Evolutionary conservation across 129 eudicot species (phyloP).

Genomic region (Rutidosis leptorrhynchoides): DNA sequence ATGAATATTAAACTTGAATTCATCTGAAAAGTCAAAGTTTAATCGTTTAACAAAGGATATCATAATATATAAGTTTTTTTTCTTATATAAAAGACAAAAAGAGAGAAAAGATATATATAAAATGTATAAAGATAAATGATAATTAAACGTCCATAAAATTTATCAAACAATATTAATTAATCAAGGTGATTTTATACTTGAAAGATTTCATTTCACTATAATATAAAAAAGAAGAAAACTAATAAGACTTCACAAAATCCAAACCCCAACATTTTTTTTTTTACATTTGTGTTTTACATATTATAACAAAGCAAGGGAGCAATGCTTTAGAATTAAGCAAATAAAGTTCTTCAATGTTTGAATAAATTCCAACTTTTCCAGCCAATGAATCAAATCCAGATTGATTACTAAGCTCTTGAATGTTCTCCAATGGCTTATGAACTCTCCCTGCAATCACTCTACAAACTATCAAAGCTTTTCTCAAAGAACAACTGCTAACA

Average conservation of each 20-base stretch:
- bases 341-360: constrained; percentile 82
- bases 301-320: constrained; percentile 88
- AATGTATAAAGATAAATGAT: too few relatives aligned
- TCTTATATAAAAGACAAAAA: too few relatives aligned
- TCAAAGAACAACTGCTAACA: constrained; percentile 24
- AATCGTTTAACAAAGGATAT: too few relatives aligned
- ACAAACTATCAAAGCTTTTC: constrained; percentile 82
- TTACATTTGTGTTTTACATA: constrained; percentile 53
- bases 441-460: constrained; percentile 96
- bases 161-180: too few relatives aligned
- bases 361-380: constrained; percentile 86
- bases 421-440: constrained; percentile 75
- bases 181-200: too few relatives aligned
- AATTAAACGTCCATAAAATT: too few relatives aligned
- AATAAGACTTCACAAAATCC: neutral
- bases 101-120: too few relatives aligned
- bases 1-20: too few relatives aligned
- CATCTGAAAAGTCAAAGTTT: too few relatives aligned
- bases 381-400: constrained; percentile 96
- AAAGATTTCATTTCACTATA: too few relatives aligned
- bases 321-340: constrained; percentile 72
- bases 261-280: neutral
- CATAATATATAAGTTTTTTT: too few relatives aligned
- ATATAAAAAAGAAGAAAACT: neutral
- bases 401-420: constrained; percentile 73